phyloP scores from a whole-genome alignment of 2,329 filamentous ascomycete species.

The Apiospora kogelbergensis region DNA sequence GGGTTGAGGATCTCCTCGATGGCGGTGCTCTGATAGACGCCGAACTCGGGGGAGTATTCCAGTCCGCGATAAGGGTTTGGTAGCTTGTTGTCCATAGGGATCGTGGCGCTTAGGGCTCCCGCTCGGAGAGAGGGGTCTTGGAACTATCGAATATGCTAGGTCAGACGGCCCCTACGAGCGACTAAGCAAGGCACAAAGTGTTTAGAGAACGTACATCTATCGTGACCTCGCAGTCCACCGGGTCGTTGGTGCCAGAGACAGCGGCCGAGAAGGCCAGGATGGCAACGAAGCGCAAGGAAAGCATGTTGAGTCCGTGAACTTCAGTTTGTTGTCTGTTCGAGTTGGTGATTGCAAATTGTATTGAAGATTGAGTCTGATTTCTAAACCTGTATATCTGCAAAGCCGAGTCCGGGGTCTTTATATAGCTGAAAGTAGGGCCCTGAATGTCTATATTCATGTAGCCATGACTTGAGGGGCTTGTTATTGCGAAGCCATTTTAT shows the following conservation, averaged over 20 bases:
- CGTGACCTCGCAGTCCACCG: background rate
- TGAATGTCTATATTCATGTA: background rate
- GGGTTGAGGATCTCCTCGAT: background rate
- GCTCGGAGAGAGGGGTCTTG: background rate
- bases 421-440: background rate
- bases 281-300: background rate
- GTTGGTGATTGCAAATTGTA: background rate
- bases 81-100: background rate
- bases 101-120: background rate
- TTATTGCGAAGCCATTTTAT: background rate
- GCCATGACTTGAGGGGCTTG: too few relatives aligned
- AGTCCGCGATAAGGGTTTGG: background rate
- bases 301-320: background rate
- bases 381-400: background rate
- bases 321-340: background rate
- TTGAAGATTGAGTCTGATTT: background rate
- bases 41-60: background rate
- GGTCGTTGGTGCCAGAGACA: background rate
- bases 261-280: background rate
- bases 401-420: background rate
- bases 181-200: background rate
- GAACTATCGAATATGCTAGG: background rate
- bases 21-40: background rate
- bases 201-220: background rate
- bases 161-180: background rate